phyloP scores from a whole-genome alignment of 306 rosid genomes.

The Betula pendula region DNA sequence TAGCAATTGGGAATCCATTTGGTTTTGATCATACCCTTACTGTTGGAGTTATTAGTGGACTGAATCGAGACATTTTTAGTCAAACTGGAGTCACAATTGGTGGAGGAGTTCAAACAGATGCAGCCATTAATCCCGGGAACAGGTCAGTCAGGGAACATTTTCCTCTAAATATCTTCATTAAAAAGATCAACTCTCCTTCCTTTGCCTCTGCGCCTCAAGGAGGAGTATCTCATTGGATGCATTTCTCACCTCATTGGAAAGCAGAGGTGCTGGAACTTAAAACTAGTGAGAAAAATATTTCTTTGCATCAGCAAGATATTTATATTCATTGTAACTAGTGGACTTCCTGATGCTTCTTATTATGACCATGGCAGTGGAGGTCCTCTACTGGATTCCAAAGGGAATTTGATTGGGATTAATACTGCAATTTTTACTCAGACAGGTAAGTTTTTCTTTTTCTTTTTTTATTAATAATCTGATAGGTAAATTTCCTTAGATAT shows the following conservation, averaged over 20 bases:
- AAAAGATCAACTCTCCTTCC: background rate
- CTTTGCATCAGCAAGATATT: constrained; percentile 9
- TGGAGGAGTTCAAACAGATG: constrained; percentile 97
- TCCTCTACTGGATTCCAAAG: constrained; percentile 86
- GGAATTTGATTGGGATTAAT: constrained; percentile 84
- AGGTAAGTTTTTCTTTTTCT: constrained; percentile 36
- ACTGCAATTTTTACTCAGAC: constrained; percentile 96
- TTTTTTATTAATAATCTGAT: background rate
- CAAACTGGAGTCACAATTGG: constrained; percentile 93
- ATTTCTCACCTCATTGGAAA: background rate
- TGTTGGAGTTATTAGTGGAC: constrained; percentile 91
- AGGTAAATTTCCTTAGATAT: constrained; percentile 1
- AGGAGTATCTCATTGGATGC: background rate
- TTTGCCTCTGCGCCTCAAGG: background rate
- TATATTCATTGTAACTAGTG: background rate
- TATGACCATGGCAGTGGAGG: constrained; percentile 72
- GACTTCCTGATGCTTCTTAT: constrained; percentile 29
- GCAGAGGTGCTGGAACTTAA: background rate
- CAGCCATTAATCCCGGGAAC: constrained; percentile 96
- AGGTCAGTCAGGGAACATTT: constrained; percentile 46
- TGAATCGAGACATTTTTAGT: constrained; percentile 85
- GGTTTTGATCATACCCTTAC: constrained; percentile 98
- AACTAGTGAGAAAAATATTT: background rate
- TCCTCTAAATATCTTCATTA: background rate
- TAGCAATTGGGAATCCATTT: constrained; percentile 98